Base-by-base conservation (phyloP, 1,284 basidiomycete genomes). In the Fomitiporia mediterranea region DNA sequence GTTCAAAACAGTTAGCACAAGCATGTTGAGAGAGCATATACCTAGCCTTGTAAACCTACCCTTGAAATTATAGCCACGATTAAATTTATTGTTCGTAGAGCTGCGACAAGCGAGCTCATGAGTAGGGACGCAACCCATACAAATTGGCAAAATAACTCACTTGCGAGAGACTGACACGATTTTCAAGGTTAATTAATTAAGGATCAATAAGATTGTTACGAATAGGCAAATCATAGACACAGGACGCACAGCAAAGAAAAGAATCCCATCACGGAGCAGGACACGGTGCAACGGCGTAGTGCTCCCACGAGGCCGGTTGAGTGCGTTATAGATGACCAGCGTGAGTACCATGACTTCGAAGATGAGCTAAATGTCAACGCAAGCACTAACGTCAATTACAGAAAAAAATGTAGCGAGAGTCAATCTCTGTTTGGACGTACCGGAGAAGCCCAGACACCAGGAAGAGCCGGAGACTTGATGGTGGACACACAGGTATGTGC, bases 191-290 rank as follows among this genome's bases (percentile, higher is more conserved):
- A 23, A 2, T 7, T 43, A n/a, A n/a, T n/a, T n/a, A n/a, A n/a
- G n/a, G n/a, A n/a, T n/a, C n/a, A n/a, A n/a, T n/a, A 19, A 21
- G 19, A 42, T 21, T 15, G 3, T 25, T 23, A 13, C n/a, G 19
- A 21, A 43, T 23, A 23, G 8, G 8, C 21, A 43, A 6, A 43
- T 13, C 13, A 21, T 23, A 43, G 21, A 43, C 42, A 8, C n/a
- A 23, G 15, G 5, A 58, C 61, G 34, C 37, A 64, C 62, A 34
- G 57, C 9, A 52, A 64, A 64, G 49, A 60, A 65, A 5, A 52
- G 9, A 25, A 65, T 57, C 21, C 65, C 64, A 43, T 65, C 63
- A 7, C 61, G 58, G 44, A 58, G 50, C 13, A 66, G 49, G 2
- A 57, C 37, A 2, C 47, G 25, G 15, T 47, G 25, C 30, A 66